These are phyloP conservation scores for Salpingoeca rosetta DNA, from an alignment of 78 protist species.

Conservation along the genomic window DNA sequence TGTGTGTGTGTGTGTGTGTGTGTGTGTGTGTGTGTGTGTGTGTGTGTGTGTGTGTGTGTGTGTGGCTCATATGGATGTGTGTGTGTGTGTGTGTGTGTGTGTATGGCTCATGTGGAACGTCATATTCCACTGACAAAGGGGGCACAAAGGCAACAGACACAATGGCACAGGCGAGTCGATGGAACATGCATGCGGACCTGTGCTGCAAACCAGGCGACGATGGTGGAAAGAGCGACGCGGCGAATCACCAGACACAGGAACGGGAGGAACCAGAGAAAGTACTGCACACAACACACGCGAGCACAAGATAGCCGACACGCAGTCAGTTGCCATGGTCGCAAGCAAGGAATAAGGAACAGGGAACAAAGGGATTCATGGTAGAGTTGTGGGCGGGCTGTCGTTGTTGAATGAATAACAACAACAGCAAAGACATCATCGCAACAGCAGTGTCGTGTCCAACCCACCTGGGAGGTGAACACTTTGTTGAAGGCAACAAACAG, in stretches of 20 bases:
- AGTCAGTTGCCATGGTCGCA: not conserved
- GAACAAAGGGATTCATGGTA: too few relatives aligned
- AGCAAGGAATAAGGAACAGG: not conserved
- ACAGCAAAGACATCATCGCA: not conserved
- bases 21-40: not conserved
- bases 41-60: not conserved
- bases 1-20: too few relatives aligned
- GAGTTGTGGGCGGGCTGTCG: too few relatives aligned
- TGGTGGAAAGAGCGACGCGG: not conserved
- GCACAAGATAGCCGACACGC: not conserved
- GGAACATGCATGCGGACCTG: not conserved
- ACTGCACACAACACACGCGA: not conserved
- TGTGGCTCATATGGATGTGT: not conserved
- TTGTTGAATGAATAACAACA: not conserved
- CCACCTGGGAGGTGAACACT: slow-evolving; percentile 67
- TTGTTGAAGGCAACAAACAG: slow-evolving; percentile 86
- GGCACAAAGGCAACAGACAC: not conserved
- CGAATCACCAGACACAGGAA: not conserved
- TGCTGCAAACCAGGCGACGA: not conserved
- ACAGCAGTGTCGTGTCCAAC: not conserved
- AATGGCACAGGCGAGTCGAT: not conserved
- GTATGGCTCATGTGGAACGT: not conserved
- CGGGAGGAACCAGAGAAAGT: not conserved
- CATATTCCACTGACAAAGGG: not conserved
- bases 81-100: not conserved